phyloP scores from a whole-genome alignment of 352 stramenopile species.

The Saprolegnia parasitica region DNA sequence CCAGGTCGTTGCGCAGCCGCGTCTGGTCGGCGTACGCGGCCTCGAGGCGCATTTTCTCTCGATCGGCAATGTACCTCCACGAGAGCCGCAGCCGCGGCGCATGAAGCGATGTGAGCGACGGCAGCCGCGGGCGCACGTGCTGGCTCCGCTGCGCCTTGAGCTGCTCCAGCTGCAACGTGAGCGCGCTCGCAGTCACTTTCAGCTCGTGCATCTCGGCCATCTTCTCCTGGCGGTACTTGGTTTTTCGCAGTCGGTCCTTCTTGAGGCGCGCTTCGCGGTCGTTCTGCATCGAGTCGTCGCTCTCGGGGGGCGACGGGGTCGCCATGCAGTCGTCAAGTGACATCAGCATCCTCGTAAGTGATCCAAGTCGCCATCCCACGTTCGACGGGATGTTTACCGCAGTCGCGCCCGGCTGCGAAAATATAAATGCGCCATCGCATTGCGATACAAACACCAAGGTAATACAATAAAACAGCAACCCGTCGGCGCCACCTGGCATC shows the following conservation, averaged over 20 bases:
- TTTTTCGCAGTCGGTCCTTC: slow-evolving; percentile 22
- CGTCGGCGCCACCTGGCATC: too few relatives aligned
- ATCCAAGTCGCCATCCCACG: not conserved
- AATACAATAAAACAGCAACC: too few relatives aligned
- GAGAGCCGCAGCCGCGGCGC: not conserved
- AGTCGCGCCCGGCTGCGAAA: too few relatives aligned
- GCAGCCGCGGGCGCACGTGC: not conserved
- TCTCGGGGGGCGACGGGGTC: not conserved
- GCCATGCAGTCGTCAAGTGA: not conserved
- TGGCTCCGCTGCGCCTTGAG: not conserved
- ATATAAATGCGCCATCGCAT: too few relatives aligned
- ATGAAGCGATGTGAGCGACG: not conserved
- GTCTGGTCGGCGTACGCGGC: not conserved
- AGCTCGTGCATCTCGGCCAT: slow-evolving; percentile 17
- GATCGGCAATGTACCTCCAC: not conserved
- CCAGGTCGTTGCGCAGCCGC: not conserved
- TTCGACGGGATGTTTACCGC: too few relatives aligned
- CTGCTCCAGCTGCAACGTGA: slow-evolving; percentile 9
- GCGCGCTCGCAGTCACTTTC: not conserved
- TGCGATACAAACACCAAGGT: too few relatives aligned
- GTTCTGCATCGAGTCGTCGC: not conserved
- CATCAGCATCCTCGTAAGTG: too few relatives aligned
- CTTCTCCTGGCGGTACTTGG: slow-evolving; percentile 26
- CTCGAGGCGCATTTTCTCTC: not conserved
- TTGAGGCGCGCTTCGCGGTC: slow-evolving; percentile 10